These are phyloP conservation scores for Aspergillus funiculosus DNA, from an alignment of 495 filamentous ascomycete species.

Conservation along the genomic window DNA sequence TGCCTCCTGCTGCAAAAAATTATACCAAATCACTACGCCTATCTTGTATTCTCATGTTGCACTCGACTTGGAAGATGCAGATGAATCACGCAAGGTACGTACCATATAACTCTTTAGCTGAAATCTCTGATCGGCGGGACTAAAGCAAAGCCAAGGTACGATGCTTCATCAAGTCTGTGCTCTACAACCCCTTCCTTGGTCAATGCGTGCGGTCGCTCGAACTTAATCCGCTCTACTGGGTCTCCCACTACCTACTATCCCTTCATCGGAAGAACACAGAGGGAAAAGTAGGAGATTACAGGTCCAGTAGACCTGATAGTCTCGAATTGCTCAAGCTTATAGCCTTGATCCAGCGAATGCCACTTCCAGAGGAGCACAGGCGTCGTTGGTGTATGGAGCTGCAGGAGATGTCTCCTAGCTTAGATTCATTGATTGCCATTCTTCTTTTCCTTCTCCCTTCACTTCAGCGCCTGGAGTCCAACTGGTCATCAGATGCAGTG, in stretches of 20 bases:
- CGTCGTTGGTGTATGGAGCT: conserved; percentile 2
- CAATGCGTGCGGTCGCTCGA: conserved; percentile 9
- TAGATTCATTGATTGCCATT: conserved; percentile 4
- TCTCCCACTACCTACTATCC: neutral
- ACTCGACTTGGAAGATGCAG: neutral
- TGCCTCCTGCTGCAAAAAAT: conserved; percentile 1
- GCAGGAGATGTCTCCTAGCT: conserved; percentile 1
- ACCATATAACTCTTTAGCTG: neutral
- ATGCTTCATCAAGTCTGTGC: conserved; percentile 6
- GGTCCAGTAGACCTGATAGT: conserved; percentile 1
- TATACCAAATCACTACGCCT: conserved; percentile 2
- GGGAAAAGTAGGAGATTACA: conserved; percentile 1
- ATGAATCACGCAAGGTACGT: conserved; percentile 8
- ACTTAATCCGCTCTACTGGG: conserved; percentile 2
- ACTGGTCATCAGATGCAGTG: conserved; percentile 1
- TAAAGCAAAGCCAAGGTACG: no score
- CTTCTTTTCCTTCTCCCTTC: neutral
- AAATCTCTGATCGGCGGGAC: no score
- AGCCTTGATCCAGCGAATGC: conserved; percentile 4
- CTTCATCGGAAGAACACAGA: neutral
- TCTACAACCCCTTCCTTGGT: conserved; percentile 1
- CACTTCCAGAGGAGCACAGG: conserved; percentile 2
- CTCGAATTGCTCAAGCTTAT: conserved; percentile 7
- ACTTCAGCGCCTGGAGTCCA: neutral
- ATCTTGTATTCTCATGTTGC: conserved; percentile 6